Evolutionary conservation across 1,284 basidiomycete genomes (phyloP), one percentile per base, ranked within the genome.

Genomic region (Neolentinus lepideus): DNA sequence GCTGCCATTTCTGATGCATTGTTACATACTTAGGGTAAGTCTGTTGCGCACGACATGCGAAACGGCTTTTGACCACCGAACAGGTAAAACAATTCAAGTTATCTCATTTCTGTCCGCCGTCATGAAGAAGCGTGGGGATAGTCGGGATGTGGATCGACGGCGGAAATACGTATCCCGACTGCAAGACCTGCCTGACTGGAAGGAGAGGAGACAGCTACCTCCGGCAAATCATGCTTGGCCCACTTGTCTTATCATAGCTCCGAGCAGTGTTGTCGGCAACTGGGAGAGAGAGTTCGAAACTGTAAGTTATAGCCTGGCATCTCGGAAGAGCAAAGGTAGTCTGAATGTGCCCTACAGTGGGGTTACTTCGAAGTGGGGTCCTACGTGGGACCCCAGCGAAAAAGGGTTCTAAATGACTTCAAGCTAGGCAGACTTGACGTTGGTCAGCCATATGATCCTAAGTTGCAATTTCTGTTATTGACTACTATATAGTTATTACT

Each of bases 1-100:
- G n/a, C n/a, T n/a, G n/a, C n/a, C n/a, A n/a, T n/a, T n/a, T n/a
- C n/a, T n/a, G n/a, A n/a, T n/a, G n/a, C n/a, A n/a, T n/a, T n/a
- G n/a, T n/a, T n/a, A n/a, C n/a, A n/a, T 43, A 26, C 22, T 27
- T 55, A 70, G 69, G 69, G 69, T 68, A 54, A 4, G 38, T n/a
- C n/a, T 16, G 16, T 43, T n/a, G 3, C 16, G 19, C 58, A 58
- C 4, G 31, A 14, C 14, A 25, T 27, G 25, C 45, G 43, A 31
- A 54, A 22, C 50, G 11, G 35, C 27, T 31, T 12, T 33, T 6
- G n/a, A 53, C n/a, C 14, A 43, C n/a, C 27, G 19, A 25, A 52
- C 55, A 76, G 90, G 90, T 1, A 92, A 92, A 76, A 92, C 90
- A 0, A 89, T 93, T n/a, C 92, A 94, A 68, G 84, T 94, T 24